Evolutionary conservation across 208 protist genomes (phyloP), one percentile per base, ranked within the genome.

Genomic region (Acanthamoeba healyi): DNA sequence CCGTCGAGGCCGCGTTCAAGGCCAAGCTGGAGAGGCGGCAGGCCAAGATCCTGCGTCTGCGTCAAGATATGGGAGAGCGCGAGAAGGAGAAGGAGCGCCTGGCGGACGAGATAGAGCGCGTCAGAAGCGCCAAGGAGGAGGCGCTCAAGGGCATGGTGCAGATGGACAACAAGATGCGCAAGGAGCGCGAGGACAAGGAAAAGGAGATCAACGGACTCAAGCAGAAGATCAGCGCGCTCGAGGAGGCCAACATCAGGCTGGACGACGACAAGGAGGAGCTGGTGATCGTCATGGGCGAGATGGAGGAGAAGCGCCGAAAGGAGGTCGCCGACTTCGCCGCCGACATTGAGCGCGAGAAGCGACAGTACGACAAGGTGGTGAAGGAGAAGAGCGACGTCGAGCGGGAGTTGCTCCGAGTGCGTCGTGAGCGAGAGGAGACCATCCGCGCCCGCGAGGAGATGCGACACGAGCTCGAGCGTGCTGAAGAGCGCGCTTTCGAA

Each of bases 251-350:
- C 58, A 42, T 67, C 38, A 61, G 26, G 51, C 49, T 90, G 49
- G 58, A 90, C 22, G 82, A 90, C 12, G 82, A 90, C 6, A 90
- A 90, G 82, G 82, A 90, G n/a, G 82, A 90, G 82, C 54, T 70
- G 9, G 32, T 70, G 0, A 90, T 90, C 9, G 49, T 90, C 49
- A 90, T 90, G 49, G 82, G 54, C 58, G 82, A 90, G 36, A 26
- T 90, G 19, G 82, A 90, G 32, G 54, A 90, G 34, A 63, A 44
- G 82, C 58, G 82, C 49, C 10, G 38, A 7, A 17, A 40, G 1
- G 72, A 82, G n/a, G 42, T 19, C 17, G 42, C 14, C 26, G 72
- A 82, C 22, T 9, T 29, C 42, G 72, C 72, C 0, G 40, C 2
- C 42, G 42, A 82, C 12, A 44, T 82, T 19, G 72, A 44, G 42